phyloP scores from a whole-genome alignment of 768 basidiomycete species.

The Lactarius pseudohatsudake region DNA sequence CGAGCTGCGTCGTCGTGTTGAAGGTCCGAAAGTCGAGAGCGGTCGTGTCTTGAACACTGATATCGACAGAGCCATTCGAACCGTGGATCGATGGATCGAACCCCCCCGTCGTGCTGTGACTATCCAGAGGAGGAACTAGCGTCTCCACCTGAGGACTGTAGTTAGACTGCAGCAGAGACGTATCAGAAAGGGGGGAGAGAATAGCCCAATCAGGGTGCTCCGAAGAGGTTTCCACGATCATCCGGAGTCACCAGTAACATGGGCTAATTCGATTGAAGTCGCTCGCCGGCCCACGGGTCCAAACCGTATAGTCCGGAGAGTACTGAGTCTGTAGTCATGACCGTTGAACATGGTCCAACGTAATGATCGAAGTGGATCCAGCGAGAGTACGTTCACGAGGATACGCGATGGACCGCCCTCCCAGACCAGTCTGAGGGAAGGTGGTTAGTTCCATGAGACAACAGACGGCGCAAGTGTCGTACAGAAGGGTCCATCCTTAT shows the following conservation, averaged over 20 bases:
- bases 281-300: conserved; percentile 23
- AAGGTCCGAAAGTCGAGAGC: conserved; percentile 12
- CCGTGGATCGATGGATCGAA: conserved; percentile 32
- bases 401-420: conserved; percentile 22
- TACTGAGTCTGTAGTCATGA: background rate
- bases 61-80: conserved; percentile 26
- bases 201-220: conserved; percentile 12
- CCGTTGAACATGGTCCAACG: background rate
- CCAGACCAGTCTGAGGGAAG: conserved; percentile 20
- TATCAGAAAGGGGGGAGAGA: too few species aligned
- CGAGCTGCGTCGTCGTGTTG: conserved; percentile 16
- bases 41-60: conserved; percentile 28
- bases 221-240: conserved; percentile 30
- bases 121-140: background rate
- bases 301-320: conserved; percentile 13
- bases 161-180: background rate
- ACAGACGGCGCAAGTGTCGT: too few species aligned
- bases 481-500: too few species aligned
- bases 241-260: conserved; percentile 21
- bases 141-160: conserved; percentile 4
- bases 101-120: conserved; percentile 30
- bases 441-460: conserved; percentile 29
- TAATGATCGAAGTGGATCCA: conserved; percentile 29
- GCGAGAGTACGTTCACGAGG: conserved; percentile 27
- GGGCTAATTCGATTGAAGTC: conserved; percentile 30